phyloP scores from a whole-genome alignment of 2,329 filamentous ascomycete species.

The Neofusicoccum umdonicola region DNA sequence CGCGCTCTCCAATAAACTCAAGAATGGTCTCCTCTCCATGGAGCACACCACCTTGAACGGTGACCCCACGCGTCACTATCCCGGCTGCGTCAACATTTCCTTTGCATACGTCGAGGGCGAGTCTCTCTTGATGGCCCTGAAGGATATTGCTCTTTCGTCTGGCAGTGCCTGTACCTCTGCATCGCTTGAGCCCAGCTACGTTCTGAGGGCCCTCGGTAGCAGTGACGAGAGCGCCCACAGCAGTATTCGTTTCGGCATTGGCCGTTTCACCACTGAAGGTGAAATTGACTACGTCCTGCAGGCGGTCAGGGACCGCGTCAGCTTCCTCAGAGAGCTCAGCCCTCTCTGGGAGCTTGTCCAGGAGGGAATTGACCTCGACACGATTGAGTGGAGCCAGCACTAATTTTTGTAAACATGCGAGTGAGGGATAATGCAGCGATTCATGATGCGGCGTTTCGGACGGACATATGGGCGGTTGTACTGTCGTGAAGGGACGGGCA shows the following conservation, averaged over 20 bases:
- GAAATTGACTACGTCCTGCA: constrained; percentile 98
- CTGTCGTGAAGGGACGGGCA: background rate
- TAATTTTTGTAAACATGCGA: constrained; percentile 46
- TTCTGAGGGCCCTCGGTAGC: constrained; percentile 88
- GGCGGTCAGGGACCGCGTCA: constrained; percentile 85
- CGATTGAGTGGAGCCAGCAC: constrained; percentile 98
- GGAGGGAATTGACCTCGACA: constrained; percentile 91
- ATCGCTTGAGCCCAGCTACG: constrained; percentile 93
- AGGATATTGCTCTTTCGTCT: constrained; percentile 95
- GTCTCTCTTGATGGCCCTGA: constrained; percentile 95
- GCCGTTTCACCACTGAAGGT: constrained; percentile 88
- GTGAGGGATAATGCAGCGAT: constrained; percentile 5
- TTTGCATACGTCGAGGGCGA: constrained; percentile 99
- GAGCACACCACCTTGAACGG: constrained; percentile 94
- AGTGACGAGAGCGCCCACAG: constrained; percentile 97
- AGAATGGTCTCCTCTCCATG: constrained; percentile 78
- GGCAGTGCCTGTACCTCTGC: constrained; percentile 97
- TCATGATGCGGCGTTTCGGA: constrained; percentile 9
- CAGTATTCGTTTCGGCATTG: constrained; percentile 96
- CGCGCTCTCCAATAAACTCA: constrained; percentile 75
- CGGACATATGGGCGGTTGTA: background rate
- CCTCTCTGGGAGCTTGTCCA: constrained; percentile 97
- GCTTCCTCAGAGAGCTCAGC: constrained; percentile 89
- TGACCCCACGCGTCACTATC: constrained; percentile 78
- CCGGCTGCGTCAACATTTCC: constrained; percentile 95